Conservation (phyloP, 1,284 basidiomycete species). For the Vanrija sp. region DNA sequence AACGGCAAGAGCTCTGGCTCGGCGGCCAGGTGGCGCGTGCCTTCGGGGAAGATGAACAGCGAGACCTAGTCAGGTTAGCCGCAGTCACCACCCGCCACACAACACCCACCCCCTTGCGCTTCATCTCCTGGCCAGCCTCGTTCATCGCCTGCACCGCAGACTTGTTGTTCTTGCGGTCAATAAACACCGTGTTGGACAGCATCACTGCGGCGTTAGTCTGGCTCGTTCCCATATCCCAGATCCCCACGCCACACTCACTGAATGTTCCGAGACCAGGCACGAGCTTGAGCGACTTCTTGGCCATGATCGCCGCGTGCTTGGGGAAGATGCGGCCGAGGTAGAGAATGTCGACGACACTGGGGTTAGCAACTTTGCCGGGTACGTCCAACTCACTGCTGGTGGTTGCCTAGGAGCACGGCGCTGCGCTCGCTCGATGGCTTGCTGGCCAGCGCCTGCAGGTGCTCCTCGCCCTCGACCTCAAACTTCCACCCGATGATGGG, state of each 20-base stretch:
- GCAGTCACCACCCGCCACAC: slow-evolving; percentile 71
- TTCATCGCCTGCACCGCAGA: slow-evolving; percentile 74
- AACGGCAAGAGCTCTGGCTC: slow-evolving; percentile 71
- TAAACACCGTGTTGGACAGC: slow-evolving; percentile 84
- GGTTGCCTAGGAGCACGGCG: slow-evolving; percentile 78
- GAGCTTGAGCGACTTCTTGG: slow-evolving; percentile 85
- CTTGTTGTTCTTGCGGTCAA: slow-evolving; percentile 78
- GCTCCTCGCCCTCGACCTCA: slow-evolving; percentile 79
- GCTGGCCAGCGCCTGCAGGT: slow-evolving; percentile 61
- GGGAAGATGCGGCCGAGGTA: slow-evolving; percentile 86
- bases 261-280: slow-evolving; percentile 84
- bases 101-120: slow-evolving; percentile 54
- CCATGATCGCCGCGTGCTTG: slow-evolving; percentile 78
- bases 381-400: slow-evolving; percentile 60
- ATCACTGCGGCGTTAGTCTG: slow-evolving; percentile 54
- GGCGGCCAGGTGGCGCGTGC: slow-evolving; percentile 71
- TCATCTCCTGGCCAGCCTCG: slow-evolving; percentile 78
- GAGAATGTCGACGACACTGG: slow-evolving; percentile 76
- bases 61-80: slow-evolving; percentile 56
- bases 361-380: neutral
- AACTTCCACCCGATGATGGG: slow-evolving; percentile 69
- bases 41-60: slow-evolving; percentile 89
- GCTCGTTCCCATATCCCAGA: neutral
- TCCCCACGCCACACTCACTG: slow-evolving; percentile 49
- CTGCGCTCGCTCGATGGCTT: slow-evolving; percentile 19